Conservation (phyloP, 495 filamentous ascomycete species). For the Endocarpon pusillum region DNA sequence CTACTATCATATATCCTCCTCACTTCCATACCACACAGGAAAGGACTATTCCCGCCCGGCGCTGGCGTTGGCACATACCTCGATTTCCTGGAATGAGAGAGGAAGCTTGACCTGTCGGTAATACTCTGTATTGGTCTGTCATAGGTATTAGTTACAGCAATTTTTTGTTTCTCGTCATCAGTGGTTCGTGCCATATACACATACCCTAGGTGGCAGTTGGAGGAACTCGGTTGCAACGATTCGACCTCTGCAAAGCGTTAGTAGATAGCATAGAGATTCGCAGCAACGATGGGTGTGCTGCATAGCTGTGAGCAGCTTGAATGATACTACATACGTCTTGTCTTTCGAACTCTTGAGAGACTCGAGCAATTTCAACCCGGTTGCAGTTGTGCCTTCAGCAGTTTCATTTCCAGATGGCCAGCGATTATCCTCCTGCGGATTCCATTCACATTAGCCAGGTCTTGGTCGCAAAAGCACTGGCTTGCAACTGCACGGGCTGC, state of each 20-base stretch:
- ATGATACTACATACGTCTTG: constrained; percentile 40
- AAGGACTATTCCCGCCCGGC: too few species aligned
- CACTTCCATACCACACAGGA: too few species aligned
- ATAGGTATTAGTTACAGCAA: too few species aligned
- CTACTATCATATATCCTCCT: too few species aligned
- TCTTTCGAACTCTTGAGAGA: constrained; percentile 48
- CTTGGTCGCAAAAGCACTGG: too few species aligned
- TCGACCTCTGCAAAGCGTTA: constrained; percentile 17
- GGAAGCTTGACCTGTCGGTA: constrained; percentile 55
- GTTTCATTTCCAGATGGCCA: constrained; percentile 25
- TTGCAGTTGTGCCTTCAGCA: constrained; percentile 43
- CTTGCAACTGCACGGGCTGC: too few species aligned
- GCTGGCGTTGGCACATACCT: constrained; percentile 20
- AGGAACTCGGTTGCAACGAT: constrained; percentile 56
- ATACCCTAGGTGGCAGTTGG: constrained; percentile 39
- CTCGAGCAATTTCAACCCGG: constrained; percentile 47
- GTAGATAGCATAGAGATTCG: background rate
- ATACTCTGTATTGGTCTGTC: constrained; percentile 40
- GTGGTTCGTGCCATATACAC: constrained; percentile 1
- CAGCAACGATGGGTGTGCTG: too few species aligned
- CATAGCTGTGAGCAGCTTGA: too few species aligned
- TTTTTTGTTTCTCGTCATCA: too few species aligned
- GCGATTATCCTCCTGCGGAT: constrained; percentile 8
- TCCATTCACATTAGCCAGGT: constrained; percentile 1
- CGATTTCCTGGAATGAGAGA: constrained; percentile 57